These are phyloP conservation scores for Erigeron canadensis DNA, from an alignment of 129 eudicot genomes.

Conservation along the genomic window DNA sequence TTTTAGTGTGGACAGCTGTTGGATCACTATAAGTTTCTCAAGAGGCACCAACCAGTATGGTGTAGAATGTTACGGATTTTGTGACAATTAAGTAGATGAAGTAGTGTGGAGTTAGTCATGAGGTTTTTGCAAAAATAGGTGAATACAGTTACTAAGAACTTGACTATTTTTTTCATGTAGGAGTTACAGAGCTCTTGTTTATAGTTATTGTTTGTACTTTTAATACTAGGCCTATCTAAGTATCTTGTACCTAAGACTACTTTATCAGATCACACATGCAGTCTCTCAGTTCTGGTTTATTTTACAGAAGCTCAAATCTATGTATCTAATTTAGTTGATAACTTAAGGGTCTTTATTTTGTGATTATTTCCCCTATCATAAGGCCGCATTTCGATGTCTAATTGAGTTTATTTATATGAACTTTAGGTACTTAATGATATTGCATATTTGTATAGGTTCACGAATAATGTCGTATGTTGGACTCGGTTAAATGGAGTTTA, in stretches of 20 bases:
- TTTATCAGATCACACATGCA: not conserved
- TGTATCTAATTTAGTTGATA: too few relatives aligned
- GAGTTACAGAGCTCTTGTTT: not conserved
- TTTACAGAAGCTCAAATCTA: not conserved
- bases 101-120: not conserved
- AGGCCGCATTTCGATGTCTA: too few relatives aligned
- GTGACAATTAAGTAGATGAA: not conserved
- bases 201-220: not conserved
- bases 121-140: conserved; percentile 10
- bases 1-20: conserved; percentile 83
- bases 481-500: too few relatives aligned
- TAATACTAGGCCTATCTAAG: not conserved
- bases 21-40: conserved; percentile 91
- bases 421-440: too few relatives aligned
- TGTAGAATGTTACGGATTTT: conserved; percentile 1
- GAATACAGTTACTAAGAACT: not conserved
- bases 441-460: too few relatives aligned
- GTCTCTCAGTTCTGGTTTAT: not conserved
- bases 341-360: too few relatives aligned
- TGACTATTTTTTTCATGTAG: not conserved
- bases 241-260: not conserved
- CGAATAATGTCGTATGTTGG: too few relatives aligned
- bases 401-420: too few relatives aligned
- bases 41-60: conserved; percentile 75
- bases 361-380: too few relatives aligned